Percentiles rank a stretch among this genome's conserved stretches.
Conservation (phyloP, 441 rosid species). For the Adansonia madagascariensis region DNA sequence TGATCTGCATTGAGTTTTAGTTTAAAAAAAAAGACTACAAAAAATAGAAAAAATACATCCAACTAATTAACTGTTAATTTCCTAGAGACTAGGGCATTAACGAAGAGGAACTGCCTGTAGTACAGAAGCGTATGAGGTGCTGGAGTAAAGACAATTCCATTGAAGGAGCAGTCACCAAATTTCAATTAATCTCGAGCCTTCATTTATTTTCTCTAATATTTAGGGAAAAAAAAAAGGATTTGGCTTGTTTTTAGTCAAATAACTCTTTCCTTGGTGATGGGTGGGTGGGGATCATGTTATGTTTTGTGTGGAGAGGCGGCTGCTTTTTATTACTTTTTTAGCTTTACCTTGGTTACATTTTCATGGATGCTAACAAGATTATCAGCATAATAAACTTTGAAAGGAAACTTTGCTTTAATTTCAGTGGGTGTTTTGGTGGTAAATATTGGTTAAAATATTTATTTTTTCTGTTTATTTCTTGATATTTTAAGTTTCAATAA, state of each 20-base stretch:
- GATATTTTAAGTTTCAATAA: slow-evolving; percentile 15
- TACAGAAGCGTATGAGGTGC: background rate
- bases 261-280: slow-evolving; percentile 11
- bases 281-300: background rate
- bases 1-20: slow-evolving; percentile 10
- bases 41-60: background rate
- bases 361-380: background rate
- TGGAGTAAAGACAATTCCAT: background rate
- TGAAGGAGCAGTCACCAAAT: background rate
- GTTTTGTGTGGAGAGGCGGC: background rate
- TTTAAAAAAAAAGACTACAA: background rate
- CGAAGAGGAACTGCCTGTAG: background rate
- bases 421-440: slow-evolving; percentile 2
- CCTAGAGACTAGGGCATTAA: background rate
- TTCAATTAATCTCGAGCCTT: background rate
- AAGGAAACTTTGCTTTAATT: background rate
- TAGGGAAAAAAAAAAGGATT: background rate
- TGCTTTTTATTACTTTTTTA: background rate
- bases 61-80: background rate
- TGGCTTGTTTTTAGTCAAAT: slow-evolving; percentile 7
- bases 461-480: background rate
- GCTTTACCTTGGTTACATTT: background rate
- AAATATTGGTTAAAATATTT: slow-evolving; percentile 14
- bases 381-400: slow-evolving; percentile 6
- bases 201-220: slow-evolving; percentile 5